Evolutionary conservation across 2,329 filamentous ascomycete genomes (phyloP).

Genomic region (Cladophialophora immunda): DNA sequence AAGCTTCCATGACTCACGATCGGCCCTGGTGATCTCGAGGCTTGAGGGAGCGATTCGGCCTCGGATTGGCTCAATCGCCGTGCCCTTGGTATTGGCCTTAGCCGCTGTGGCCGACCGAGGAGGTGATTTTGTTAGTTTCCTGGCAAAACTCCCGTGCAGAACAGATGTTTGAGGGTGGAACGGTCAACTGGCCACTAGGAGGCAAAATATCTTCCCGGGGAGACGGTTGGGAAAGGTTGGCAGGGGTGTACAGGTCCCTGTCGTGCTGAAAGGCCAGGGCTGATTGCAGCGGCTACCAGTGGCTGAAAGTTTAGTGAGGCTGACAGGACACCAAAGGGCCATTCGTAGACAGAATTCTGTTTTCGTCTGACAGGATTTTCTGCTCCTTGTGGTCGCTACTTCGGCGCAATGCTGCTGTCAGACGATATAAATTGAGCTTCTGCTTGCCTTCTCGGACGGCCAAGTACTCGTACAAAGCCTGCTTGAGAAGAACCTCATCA

Average conservation of each 20-base stretch:
- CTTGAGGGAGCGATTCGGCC: neutral
- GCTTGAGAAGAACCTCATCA: neutral
- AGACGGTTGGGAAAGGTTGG: neutral
- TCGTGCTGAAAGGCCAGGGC: constrained; percentile 16
- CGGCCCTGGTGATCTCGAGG: neutral
- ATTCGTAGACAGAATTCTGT: neutral
- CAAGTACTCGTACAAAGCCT: neutral
- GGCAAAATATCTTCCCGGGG: neutral
- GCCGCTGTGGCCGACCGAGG: neutral
- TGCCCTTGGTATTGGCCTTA: neutral
- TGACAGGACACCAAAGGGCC: neutral
- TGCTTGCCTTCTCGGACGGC: neutral
- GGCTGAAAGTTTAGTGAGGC: neutral
- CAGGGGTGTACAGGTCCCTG: constrained; percentile 9
- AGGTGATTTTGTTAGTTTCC: neutral
- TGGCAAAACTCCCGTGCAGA: constrained; percentile 2
- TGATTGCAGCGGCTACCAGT: neutral
- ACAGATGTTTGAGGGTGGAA: constrained; percentile 2
- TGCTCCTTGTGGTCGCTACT: neutral
- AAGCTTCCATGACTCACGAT: constrained; percentile 6
- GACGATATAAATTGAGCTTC: neutral
- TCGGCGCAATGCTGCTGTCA: neutral
- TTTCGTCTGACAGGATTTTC: neutral
- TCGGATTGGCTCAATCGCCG: neutral
- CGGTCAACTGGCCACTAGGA: neutral